phyloP scores from a whole-genome alignment of 108 stramenopile genomes.

The Nitzschia sp. region DNA sequence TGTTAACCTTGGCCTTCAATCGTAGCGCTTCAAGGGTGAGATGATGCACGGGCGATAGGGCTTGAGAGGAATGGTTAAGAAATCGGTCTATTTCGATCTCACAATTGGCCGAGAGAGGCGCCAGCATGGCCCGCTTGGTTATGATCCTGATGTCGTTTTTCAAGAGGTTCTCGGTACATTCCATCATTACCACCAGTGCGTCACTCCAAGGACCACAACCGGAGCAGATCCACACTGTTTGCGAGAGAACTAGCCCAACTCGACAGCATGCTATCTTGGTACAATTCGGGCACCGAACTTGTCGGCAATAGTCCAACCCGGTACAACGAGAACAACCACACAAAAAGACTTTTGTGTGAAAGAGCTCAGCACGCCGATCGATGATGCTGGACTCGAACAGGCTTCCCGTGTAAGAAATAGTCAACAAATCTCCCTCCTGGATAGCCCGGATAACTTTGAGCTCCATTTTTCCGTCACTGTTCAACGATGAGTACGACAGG shows the following conservation, averaged over 20 bases:
- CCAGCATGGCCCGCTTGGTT: neutral
- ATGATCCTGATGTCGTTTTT: neutral
- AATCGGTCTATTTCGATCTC: neutral
- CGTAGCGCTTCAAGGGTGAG: neutral
- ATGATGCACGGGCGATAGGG: neutral
- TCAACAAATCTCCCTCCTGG: slow-evolving; percentile 22
- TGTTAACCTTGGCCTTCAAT: neutral
- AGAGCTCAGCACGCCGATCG: slow-evolving; percentile 14
- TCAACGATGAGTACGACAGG: slow-evolving; percentile 5
- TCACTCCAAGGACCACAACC: neutral
- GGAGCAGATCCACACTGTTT: neutral
- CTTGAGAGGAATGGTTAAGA: neutral
- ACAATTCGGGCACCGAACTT: neutral
- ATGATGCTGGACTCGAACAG: slow-evolving; percentile 13
- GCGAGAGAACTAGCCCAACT: neutral
- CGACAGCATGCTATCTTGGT: neutral
- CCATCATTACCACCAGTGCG: neutral
- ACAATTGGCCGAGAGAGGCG: neutral
- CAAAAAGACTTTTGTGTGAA: slow-evolving; percentile 10
- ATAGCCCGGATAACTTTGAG: slow-evolving; percentile 34
- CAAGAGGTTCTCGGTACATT: neutral
- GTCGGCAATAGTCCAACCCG: slow-evolving; percentile 22
- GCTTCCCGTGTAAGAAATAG: slow-evolving; percentile 21
- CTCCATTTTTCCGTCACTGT: slow-evolving; percentile 24
- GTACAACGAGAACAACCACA: slow-evolving; percentile 32